Conservation (phyloP, 495 filamentous ascomycete species). For the Talaromyces proteolyticus region DNA sequence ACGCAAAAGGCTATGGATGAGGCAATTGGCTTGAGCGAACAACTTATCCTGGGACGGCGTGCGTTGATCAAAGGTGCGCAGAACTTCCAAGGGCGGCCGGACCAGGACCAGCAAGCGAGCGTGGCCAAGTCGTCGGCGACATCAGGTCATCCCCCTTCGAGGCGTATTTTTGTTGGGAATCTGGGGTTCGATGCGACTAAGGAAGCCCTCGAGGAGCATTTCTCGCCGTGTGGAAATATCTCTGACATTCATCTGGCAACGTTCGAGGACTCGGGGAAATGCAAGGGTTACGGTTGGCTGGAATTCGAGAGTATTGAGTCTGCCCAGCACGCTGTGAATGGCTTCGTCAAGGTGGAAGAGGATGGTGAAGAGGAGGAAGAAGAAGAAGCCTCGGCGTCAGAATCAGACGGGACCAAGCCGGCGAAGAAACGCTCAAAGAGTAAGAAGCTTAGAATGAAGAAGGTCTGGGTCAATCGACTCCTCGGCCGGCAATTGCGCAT, state of each 20-base stretch:
- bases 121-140: conserved; percentile 21
- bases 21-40: conserved; percentile 76
- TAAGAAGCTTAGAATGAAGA: conserved; percentile 56
- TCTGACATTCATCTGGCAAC: conserved; percentile 79
- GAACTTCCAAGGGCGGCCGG: conserved; percentile 73
- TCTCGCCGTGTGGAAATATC: conserved; percentile 74
- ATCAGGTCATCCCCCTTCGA: conserved; percentile 56
- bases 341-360: conserved; percentile 63
- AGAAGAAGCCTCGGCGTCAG: conserved; percentile 16
- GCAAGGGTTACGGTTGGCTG: conserved; percentile 95
- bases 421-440: conserved; percentile 20
- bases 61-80: conserved; percentile 90
- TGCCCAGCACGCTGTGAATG: conserved; percentile 73
- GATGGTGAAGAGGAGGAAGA: conserved; percentile 55
- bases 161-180: conserved; percentile 89
- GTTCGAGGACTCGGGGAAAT: conserved; percentile 95
- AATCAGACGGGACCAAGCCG: conserved; percentile 25
- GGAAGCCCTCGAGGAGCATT: conserved; percentile 72
- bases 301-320: conserved; percentile 75
- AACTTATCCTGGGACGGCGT: conserved; percentile 63
- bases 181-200: conserved; percentile 79
- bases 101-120: conserved; percentile 44
- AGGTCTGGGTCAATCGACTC: conserved; percentile 78
- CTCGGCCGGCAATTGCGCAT: conserved; percentile 73
- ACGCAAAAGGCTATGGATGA: conserved; percentile 58